phyloP scores from a whole-genome alignment of 140 eudicot genomes.

The Erigeron philadelphicus region DNA sequence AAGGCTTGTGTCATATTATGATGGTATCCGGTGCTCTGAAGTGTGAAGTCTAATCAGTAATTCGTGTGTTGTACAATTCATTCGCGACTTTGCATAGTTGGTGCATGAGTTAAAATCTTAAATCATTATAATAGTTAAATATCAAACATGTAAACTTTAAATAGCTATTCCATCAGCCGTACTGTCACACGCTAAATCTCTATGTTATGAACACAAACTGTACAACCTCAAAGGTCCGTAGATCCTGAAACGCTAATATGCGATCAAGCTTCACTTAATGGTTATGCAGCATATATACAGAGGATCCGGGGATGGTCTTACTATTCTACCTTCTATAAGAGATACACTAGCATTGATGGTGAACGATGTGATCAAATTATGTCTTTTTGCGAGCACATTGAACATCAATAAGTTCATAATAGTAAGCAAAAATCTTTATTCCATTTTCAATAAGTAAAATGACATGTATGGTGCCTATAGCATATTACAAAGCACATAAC shows the following conservation, averaged over 20 bases:
- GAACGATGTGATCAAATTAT: neutral
- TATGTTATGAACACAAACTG: neutral
- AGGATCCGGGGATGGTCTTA: neutral
- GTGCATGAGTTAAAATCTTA: neutral
- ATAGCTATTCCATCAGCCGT: neutral
- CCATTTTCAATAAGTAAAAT: conserved; percentile 23
- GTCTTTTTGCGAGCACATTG: neutral
- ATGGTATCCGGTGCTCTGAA: neutral
- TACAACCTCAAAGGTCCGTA: neutral
- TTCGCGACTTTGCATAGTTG: neutral
- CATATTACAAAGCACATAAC: conserved; percentile 24
- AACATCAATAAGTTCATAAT: neutral
- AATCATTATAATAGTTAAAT: neutral
- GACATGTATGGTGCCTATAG: conserved; percentile 7
- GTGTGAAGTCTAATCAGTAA: too few species aligned
- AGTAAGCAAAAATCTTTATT: conserved; percentile 22
- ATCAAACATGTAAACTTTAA: neutral
- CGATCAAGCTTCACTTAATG: neutral
- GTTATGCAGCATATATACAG: too few species aligned
- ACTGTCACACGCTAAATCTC: neutral
- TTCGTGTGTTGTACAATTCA: neutral
- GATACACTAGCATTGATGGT: neutral
- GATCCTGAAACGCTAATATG: neutral
- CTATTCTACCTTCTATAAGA: neutral
- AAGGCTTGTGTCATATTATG: neutral